Evolutionary conservation across 345 rosid species (phyloP), one percentile per base, ranked within the genome.

Genomic region (Theobroma cacao): DNA sequence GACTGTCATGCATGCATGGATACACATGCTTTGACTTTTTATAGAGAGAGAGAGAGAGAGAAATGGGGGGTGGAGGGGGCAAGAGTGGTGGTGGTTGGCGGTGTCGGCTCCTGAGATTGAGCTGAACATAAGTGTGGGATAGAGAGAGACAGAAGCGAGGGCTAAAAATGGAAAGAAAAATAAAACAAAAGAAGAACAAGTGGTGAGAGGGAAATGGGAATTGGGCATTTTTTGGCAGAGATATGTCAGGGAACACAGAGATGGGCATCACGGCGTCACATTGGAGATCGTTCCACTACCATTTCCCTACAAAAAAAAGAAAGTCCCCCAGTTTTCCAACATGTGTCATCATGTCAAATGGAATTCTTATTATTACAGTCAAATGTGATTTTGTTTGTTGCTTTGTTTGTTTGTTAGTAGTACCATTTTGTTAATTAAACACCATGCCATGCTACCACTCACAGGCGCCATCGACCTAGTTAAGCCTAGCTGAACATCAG

Each of bases 11-110:
- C 81, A 67, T 85, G 87, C 83, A 88, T 82, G 88, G 77, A 24
- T 68, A 13, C 45, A 45, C 40, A 69, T 55, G 66, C 24, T 72
- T 86, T 86, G 92, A 89, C 92, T 84, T 83, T 79, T 81, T 1
- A 17, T 40, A 41, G 33, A 43, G 56, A 53, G 20, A 48, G 64
- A 3, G 31, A 2, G 20, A n/a, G n/a, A n/a, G n/a, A n/a, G n/a
- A n/a, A 7, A 41, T 6, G 45, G 1, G 7, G 45, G 45, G 45
- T 9, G 7, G 45, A 11, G 14, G 38, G 30, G 15, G 62, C 26
- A 11, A 50, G 60, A 52, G 50, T 62, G 79, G 60, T 59, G 34
- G 77, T 62, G 50, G 78, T 62, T 78, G 75, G 48, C 22, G 79
- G 72, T 83, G 89, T 84, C 86, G 84, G 82, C 85, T 80, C 80